Evolutionary conservation across 176 grass and related monocot genomes (phyloP).

Genomic region (Zizania latifolia): DNA sequence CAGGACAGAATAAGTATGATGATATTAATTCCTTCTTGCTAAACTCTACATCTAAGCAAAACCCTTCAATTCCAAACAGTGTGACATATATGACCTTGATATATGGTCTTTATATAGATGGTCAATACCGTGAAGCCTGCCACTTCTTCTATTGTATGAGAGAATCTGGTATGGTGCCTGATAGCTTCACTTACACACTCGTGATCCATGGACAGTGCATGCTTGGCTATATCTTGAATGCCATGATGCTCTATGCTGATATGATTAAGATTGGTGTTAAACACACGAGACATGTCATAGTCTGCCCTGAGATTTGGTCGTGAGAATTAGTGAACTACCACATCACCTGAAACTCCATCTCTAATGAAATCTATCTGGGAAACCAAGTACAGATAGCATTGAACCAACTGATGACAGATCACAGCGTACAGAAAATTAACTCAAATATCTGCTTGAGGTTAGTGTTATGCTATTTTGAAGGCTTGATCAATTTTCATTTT

Average conservation of each 20-base stretch:
- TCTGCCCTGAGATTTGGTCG: slow-evolving; percentile 52
- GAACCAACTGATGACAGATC: background rate
- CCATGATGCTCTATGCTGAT: slow-evolving; percentile 58
- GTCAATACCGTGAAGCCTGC: slow-evolving; percentile 34
- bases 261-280: slow-evolving; percentile 50
- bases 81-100: slow-evolving; percentile 54
- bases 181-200: slow-evolving; percentile 53
- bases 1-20: slow-evolving; percentile 9
- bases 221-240: slow-evolving; percentile 51
- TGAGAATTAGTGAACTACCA: background rate
- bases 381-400: background rate
- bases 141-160: slow-evolving; percentile 50
- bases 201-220: slow-evolving; percentile 54
- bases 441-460: background rate
- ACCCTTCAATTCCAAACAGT: slow-evolving; percentile 19
- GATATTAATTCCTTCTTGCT: background rate
- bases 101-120: slow-evolving; percentile 45
- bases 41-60: slow-evolving; percentile 7
- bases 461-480: background rate
- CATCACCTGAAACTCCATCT: slow-evolving; percentile 11
- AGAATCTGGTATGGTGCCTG: slow-evolving; percentile 43
- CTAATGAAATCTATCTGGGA: background rate
- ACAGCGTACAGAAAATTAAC: background rate
- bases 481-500: background rate
- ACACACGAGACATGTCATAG: background rate